Evolutionary conservation across 495 filamentous ascomycete genomes (phyloP).

Genomic region (Terfezia claveryi): DNA sequence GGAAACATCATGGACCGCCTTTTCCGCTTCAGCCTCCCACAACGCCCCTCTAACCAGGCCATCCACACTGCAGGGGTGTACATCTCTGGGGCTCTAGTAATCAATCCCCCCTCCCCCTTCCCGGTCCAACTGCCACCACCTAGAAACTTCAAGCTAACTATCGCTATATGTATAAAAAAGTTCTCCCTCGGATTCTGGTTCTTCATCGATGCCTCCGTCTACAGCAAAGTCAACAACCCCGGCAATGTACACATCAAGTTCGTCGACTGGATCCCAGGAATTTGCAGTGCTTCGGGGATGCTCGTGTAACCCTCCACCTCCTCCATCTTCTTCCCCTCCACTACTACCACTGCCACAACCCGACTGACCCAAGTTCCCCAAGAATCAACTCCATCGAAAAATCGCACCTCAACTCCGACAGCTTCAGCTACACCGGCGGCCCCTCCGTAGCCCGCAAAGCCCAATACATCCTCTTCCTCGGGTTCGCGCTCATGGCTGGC

Average conservation of each 20-base stretch:
- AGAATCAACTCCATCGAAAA: conserved; percentile 94
- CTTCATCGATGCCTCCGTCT: conserved; percentile 77
- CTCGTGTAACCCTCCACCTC: conserved; percentile 32
- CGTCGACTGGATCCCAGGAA: conserved; percentile 94
- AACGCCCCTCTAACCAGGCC: conserved; percentile 3
- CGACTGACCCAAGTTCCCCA: not conserved
- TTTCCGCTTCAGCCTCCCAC: conserved; percentile 17
- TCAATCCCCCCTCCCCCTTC: not conserved
- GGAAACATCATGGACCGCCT: conserved; percentile 7
- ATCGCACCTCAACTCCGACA: conserved; percentile 61
- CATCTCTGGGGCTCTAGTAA: conserved; percentile 14
- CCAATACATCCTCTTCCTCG: conserved; percentile 79
- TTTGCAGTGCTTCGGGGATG: conserved; percentile 88
- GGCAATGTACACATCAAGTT: conserved; percentile 78
- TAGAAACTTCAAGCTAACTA: too few species aligned
- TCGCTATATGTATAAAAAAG: conserved; percentile 24
- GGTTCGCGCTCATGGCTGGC: conserved; percentile 82
- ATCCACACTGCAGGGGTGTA: conserved; percentile 17
- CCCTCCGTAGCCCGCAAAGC: conserved; percentile 86
- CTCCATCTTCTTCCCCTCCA: not conserved
- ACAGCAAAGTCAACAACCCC: conserved; percentile 60
- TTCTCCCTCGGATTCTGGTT: conserved; percentile 95
- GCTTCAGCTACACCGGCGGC: conserved; percentile 54
- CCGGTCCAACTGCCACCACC: not conserved
- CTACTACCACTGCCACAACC: not conserved